A percentile compares a stretch with the other conserved stretches of the same genome.
Evolutionary conservation across 2,329 filamentous ascomycete genomes (phyloP).

Genomic region (Neonectria coccinea): DNA sequence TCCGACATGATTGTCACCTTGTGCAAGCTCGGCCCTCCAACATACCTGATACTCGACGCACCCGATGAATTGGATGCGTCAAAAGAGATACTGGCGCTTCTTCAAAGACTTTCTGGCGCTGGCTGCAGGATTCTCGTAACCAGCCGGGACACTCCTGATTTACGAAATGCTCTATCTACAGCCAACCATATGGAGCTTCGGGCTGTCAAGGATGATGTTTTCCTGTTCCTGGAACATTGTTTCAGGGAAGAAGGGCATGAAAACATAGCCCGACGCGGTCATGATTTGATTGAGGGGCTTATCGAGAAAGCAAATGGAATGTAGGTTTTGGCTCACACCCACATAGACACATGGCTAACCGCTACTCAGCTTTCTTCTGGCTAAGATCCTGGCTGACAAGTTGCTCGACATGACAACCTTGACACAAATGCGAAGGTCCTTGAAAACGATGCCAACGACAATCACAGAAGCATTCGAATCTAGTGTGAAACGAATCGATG

Average conservation of each 20-base stretch:
- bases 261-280: background rate
- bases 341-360: background rate
- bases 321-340: background rate
- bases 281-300: constrained; percentile 1
- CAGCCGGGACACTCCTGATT: constrained; percentile 14
- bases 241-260: constrained; percentile 2
- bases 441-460: constrained; percentile 1
- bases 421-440: constrained; percentile 4
- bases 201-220: background rate
- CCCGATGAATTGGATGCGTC: constrained; percentile 2
- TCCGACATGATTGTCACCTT: constrained; percentile 7
- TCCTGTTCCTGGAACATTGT: constrained; percentile 4
- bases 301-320: constrained; percentile 13
- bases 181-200: background rate
- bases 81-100: background rate
- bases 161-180: constrained; percentile 4
- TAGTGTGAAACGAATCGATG: constrained; percentile 5
- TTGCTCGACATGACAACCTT: constrained; percentile 13
- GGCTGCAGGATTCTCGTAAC: constrained; percentile 14
- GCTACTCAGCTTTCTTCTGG: background rate
- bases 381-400: constrained; percentile 4
- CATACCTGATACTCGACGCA: constrained; percentile 10
- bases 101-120: constrained; percentile 2
- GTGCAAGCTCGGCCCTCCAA: constrained; percentile 4
- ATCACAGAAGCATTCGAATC: constrained; percentile 13